phyloP scores from a whole-genome alignment of 257 asterid species.

The Lycium ferocissimum region DNA sequence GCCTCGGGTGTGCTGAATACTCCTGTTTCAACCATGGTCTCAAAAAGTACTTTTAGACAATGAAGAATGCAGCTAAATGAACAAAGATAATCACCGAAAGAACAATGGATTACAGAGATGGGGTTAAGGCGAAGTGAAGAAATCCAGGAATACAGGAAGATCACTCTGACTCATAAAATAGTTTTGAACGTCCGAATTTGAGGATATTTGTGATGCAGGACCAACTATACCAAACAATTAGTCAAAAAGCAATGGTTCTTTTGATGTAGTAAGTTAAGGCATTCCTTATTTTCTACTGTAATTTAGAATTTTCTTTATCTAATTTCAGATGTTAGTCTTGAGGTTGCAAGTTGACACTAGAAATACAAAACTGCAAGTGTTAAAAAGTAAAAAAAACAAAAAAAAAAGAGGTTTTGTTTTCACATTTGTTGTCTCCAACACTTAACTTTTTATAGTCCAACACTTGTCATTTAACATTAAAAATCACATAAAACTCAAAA shows the following conservation, averaged over 20 bases:
- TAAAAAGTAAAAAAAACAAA: too few relatives aligned
- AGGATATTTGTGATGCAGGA: neutral
- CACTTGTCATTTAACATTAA: neutral
- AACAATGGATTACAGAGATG: neutral
- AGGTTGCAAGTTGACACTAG: neutral
- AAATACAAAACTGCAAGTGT: neutral
- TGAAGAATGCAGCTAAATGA: neutral
- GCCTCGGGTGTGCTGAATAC: neutral
- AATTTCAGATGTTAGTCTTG: neutral
- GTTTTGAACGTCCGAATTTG: neutral
- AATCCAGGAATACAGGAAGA: neutral
- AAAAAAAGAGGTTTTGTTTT: neutral
- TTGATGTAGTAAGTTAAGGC: neutral
- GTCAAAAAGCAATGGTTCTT: conserved; percentile 5
- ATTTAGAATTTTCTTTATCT: neutral
- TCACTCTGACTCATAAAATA: neutral
- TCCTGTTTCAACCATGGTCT: neutral
- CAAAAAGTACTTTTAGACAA: neutral
- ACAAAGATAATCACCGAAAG: neutral
- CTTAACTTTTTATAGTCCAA: neutral
- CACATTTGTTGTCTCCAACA: neutral
- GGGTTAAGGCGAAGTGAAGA: neutral
- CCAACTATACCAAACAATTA: neutral
- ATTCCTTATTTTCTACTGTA: neutral
- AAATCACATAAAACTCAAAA: neutral